Evolutionary conservation across 768 basidiomycete genomes (phyloP).

Genomic region (Cystobasidium ongulense): DNA sequence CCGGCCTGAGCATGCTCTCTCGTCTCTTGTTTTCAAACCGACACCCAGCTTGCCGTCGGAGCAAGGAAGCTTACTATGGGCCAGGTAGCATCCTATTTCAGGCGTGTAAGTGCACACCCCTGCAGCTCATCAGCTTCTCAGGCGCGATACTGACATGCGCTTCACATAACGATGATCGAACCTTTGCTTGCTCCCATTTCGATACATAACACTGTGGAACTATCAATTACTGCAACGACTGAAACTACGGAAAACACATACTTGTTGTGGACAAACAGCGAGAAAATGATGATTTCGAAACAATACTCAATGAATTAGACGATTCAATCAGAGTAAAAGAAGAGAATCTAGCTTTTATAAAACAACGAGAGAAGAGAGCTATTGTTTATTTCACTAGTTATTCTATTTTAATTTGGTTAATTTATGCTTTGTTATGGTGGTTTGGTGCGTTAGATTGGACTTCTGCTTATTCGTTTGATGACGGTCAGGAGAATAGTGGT

Average conservation of each 20-base stretch:
- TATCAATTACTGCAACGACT: no score
- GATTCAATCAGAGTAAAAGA: constrained; percentile 13
- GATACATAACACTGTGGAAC: no score
- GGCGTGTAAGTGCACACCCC: not conserved
- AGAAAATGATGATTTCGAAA: constrained; percentile 27
- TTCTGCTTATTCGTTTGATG: not conserved
- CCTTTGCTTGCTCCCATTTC: not conserved
- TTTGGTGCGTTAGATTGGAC: constrained; percentile 33
- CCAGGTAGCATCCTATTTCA: not conserved
- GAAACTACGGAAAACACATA: not conserved
- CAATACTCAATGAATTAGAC: constrained; percentile 24
- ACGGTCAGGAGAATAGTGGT: not conserved
- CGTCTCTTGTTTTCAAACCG: not conserved
- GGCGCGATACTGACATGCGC: no score
- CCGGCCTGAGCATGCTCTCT: not conserved
- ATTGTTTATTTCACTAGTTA: constrained; percentile 70
- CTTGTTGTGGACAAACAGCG: not conserved
- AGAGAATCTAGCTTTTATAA: constrained; percentile 48
- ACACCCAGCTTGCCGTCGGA: not conserved
- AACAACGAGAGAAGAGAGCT: constrained; percentile 71
- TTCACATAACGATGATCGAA: no score
- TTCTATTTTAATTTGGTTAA: constrained; percentile 64
- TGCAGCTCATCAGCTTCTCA: not conserved
- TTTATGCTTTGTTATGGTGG: constrained; percentile 43
- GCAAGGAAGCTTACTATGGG: not conserved